Conservation (phyloP, 306 rosid genomes). For the Medicago truncatula region DNA sequence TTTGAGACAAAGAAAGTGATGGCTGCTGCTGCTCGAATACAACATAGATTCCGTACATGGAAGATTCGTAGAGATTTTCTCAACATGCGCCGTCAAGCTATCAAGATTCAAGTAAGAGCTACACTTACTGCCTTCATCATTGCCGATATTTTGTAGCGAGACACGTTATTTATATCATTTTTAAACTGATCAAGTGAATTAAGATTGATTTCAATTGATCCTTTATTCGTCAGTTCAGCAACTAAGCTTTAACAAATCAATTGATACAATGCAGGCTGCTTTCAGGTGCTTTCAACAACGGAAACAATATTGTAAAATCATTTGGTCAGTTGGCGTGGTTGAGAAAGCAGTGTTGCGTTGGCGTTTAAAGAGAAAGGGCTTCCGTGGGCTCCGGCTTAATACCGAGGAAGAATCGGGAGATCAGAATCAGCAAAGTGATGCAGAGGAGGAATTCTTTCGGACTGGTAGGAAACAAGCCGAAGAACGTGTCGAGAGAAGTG, state of each 20-base stretch:
- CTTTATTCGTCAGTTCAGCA: constrained; percentile 11
- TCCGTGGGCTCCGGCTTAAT: constrained; percentile 79
- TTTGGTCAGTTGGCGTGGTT: constrained; percentile 91
- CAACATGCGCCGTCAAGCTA: constrained; percentile 72
- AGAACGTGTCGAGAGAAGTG: constrained; percentile 81
- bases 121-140: constrained; percentile 30
- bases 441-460: constrained; percentile 80
- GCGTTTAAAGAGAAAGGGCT: constrained; percentile 89
- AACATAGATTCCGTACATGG: constrained; percentile 85
- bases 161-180: constrained; percentile 13
- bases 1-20: constrained; percentile 62
- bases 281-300: constrained; percentile 80
- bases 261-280: constrained; percentile 70
- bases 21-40: constrained; percentile 89
- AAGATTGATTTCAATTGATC: constrained; percentile 13
- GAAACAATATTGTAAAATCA: constrained; percentile 76
- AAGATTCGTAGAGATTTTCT: constrained; percentile 82
- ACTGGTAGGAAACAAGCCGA: constrained; percentile 82
- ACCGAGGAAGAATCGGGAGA: constrained; percentile 42
- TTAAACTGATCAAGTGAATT: neutral
- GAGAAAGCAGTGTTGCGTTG: constrained; percentile 93
- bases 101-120: constrained; percentile 83
- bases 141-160: neutral
- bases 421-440: constrained; percentile 55
- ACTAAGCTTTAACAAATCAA: constrained; percentile 1